Evolutionary conservation across 495 filamentous ascomycete genomes (phyloP).

Genomic region (Penicillium egyptiacum): DNA sequence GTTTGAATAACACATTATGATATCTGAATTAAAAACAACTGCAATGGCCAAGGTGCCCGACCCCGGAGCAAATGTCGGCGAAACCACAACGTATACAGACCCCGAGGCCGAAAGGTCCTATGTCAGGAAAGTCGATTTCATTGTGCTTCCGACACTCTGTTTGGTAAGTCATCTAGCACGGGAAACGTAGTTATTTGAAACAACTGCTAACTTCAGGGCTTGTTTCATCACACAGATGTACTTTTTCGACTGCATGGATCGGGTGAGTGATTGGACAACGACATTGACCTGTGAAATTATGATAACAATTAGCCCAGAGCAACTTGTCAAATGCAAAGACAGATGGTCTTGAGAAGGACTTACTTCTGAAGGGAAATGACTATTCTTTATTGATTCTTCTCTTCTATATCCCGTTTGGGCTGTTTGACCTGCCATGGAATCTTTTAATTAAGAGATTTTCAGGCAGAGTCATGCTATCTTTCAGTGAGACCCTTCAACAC

Average conservation of each 20-base stretch:
- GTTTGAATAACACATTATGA: background rate
- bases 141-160: conserved; percentile 34
- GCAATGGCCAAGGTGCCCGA: conserved; percentile 5
- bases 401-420: conserved; percentile 73
- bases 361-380: conserved; percentile 56
- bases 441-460: conserved; percentile 57
- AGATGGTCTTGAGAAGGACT: conserved; percentile 49
- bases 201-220: background rate
- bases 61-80: conserved; percentile 16
- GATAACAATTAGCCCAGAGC: conserved; percentile 31
- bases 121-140: conserved; percentile 34
- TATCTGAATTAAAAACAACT: conserved; percentile 1
- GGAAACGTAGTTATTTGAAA: background rate
- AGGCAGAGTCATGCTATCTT: conserved; percentile 47
- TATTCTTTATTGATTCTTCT: conserved; percentile 68
- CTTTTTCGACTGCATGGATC: conserved; percentile 60
- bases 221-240: conserved; percentile 45
- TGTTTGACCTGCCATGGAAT: conserved; percentile 61
- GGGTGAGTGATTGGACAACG: conserved; percentile 41
- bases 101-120: conserved; percentile 26
- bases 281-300: no score
- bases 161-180: conserved; percentile 17
- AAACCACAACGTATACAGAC: conserved; percentile 20
- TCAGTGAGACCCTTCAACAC: conserved; percentile 30
- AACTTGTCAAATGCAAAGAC: conserved; percentile 68